Evolutionary conservation across 352 stramenopile species (phyloP), one percentile per base, ranked within the genome.

Genomic region (Aphanomyces stellatus): DNA sequence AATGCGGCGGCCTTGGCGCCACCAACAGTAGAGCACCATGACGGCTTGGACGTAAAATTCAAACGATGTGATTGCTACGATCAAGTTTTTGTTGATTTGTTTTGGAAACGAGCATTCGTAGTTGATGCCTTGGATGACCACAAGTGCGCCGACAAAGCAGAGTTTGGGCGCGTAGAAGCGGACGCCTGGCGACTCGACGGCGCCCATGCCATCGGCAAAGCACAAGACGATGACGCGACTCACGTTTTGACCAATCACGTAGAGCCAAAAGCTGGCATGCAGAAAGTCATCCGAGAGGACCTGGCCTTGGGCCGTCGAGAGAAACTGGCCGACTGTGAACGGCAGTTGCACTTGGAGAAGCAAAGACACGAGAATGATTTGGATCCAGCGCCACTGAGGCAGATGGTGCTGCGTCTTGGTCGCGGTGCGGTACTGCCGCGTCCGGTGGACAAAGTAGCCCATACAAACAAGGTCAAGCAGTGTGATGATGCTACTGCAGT

Each of bases 131-230:
- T 67, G 60, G n/a, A 57, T 11, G n/a, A 22, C 33, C 22, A 41
- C 57, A 8, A 67, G 37, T 4, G 24, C 33, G 5, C n/a, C 60
- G 30, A 67, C 46, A 1, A 41, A 24, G 3, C 17, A 25, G 7
- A 24, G n/a, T 28, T 67, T 67, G 15, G 37, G 24, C 5, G 34
- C 17, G 60, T 67, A 67, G 28, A 67, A 67, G 4, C 27, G 25
- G 19, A 33, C 22, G 4, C 25, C 24, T 13, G 11, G 28, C 22
- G 17, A 5, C 0, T 41, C 27, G 0, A 22, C 28, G 2, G 35
- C 28, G 5, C 19, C 60, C 60, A 67, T 67, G 30, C 60, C 60
- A 33, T 67, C 60, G 43, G 37, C 48, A 57, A 67, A 67, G 49
- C 48, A 51, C 41, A 67, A 31, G 17, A 67, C 49, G n/a, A 51